Conservation (phyloP, 1,139 yeast genomes). For the Groenewaldozyma auringiensis region DNA sequence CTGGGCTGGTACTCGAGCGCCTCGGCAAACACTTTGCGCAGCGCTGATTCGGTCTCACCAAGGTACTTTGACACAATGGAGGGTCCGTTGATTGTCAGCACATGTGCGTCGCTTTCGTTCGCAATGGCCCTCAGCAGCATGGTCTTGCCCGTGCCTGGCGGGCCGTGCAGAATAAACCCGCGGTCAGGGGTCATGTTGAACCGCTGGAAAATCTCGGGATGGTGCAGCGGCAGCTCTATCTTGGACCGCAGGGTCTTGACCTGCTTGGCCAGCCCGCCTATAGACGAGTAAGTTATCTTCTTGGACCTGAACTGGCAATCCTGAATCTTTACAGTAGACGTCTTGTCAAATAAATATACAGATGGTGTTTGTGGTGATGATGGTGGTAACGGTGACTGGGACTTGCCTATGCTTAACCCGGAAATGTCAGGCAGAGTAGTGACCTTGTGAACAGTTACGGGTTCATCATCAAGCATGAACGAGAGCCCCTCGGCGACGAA, state of each 20-base stretch:
- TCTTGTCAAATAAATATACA: conserved; percentile 35
- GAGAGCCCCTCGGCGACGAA: conserved; percentile 18
- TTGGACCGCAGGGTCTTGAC: conserved; percentile 55
- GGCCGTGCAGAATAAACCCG: conserved; percentile 86
- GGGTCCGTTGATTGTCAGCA: conserved; percentile 81
- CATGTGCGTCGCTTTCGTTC: conserved; percentile 61
- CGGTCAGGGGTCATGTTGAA: conserved; percentile 88
- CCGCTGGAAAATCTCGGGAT: conserved; percentile 66
- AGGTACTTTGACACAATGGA: conserved; percentile 97
- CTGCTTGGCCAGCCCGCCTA: conserved; percentile 75
- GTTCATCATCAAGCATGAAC: conserved; percentile 19
- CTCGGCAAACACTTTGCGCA: conserved; percentile 84
- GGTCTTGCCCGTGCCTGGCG: conserved; percentile 97
- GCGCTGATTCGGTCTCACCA: conserved; percentile 96
- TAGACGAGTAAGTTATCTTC: conserved; percentile 37
- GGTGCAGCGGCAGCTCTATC: conserved; percentile 71
- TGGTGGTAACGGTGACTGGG: too few relatives aligned
- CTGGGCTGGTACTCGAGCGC: conserved; percentile 96
- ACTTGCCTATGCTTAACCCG: conserved; percentile 25
- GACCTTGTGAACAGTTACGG: conserved; percentile 27
- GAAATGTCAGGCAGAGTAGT: conserved; percentile 32
- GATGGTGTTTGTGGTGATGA: conserved; percentile 1
- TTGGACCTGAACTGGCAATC: neutral
- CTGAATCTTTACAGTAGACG: conserved; percentile 2
- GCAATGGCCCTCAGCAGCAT: conserved; percentile 82